Conservation (phyloP, 164 flowering plant species). For the Paratinospora sagittata region DNA sequence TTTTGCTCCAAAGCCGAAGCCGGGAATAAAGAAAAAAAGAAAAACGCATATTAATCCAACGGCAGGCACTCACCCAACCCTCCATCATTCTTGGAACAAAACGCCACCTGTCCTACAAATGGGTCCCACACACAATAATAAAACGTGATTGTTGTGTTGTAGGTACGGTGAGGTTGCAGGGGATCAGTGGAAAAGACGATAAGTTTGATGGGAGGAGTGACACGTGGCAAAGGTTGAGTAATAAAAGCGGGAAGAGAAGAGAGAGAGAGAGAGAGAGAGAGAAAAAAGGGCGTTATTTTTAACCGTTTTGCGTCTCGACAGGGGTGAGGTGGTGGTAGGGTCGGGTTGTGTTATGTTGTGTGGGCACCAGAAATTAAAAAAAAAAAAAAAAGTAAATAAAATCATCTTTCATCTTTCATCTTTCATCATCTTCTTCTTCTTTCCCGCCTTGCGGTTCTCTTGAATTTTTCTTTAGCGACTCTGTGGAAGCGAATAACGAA, state of each 20-base stretch:
- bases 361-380: too few species aligned
- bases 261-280: neutral
- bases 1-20: too few species aligned
- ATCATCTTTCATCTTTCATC: conserved; percentile 30
- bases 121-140: neutral
- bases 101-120: neutral
- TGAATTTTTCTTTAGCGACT: too few species aligned
- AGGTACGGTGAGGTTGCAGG: too few species aligned
- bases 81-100: neutral
- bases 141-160: neutral
- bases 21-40: neutral
- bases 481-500: too few species aligned
- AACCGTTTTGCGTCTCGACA: neutral
- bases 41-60: neutral
- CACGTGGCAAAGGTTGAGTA: neutral
- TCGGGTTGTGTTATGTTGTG: too few species aligned
- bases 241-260: neutral
- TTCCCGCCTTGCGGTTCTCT: neutral
- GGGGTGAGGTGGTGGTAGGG: too few species aligned
- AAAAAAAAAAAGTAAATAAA: too few species aligned
- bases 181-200: too few species aligned
- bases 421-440: conserved; percentile 24
- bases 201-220: neutral
- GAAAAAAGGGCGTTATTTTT: neutral
- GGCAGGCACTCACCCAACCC: neutral